Base-by-base conservation (phyloP, 257 asterid genomes). In the Handroanthus guayacan region DNA sequence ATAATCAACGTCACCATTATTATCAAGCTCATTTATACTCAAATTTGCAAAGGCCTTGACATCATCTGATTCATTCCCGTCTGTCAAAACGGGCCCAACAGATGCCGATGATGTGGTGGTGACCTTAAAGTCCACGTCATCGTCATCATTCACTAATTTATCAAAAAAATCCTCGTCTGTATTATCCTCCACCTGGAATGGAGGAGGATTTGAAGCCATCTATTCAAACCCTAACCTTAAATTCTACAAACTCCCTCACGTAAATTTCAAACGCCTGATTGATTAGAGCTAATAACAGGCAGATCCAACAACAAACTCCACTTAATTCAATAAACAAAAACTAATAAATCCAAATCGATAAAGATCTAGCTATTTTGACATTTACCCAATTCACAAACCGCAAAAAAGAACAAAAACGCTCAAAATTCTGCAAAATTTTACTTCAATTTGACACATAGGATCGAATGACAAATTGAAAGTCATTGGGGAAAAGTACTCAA, bases 161-260 rank as follows among this genome's bases (percentile, higher is more conserved):
- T 95, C 98, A 60, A 95, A 95, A 78, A 95, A 95, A 79, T 89
- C 98, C 82, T 91, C 97, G 82, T 95, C 99, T 18, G 95, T 87
- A 78, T 85, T 91, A 91, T 95, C 99, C 97, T 95, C 99, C 94
- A 91, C 84, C 88, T 76, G 67, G 71, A 88, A 89, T 87, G 96
- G 99, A 92, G 92, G 96, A 91, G 97, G 99, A 90, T 84, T 84
- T 52, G 95, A 88, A 71, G 98, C 97, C 98, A 94, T 94, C 56
- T 60, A 81, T 82, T 70, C 85, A 83, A 82, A 83, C 82, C 86
- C 82, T 72, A 68, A 56, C 79, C 71, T 71, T 20, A 44, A 65
- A 82, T 60, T 75, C 50, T 34, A 77, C 70, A 69, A 71, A 76
- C 62, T 38, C n/a, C 71, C 72, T 56, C 75, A 66, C 78, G 20